These are phyloP conservation scores for Encephalitozoon intestinalis DNA, from an alignment of 371 early-diverging fungal genomes.

Conservation along the genomic window DNA sequence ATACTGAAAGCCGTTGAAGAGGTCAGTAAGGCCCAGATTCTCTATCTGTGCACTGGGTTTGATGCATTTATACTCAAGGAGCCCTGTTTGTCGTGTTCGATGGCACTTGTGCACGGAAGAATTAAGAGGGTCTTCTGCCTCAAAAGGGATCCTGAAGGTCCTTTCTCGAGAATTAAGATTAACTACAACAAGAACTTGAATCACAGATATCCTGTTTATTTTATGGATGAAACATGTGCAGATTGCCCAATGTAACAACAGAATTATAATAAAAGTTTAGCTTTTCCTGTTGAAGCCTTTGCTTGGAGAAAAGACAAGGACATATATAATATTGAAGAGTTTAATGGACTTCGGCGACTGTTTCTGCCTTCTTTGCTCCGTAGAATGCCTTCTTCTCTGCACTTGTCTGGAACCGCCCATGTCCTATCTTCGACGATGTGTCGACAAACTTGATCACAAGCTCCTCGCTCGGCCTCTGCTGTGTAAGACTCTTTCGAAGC, in stretches of 20 bases:
- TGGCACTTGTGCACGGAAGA: conserved; percentile 54
- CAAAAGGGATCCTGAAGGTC: background rate
- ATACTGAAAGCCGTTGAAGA: conserved; percentile 24
- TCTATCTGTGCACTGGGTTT: conserved; percentile 51
- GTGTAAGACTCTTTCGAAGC: conserved; percentile 92
- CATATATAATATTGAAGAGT: conserved; percentile 27
- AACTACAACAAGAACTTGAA: conserved; percentile 41
- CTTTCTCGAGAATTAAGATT: conserved; percentile 22
- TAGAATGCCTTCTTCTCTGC: conserved; percentile 90
- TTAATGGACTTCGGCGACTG: conserved; percentile 52
- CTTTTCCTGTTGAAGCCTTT: background rate
- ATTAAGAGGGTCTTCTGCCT: conserved; percentile 40
- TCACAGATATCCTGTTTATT: conserved; percentile 48
- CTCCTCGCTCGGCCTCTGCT: conserved; percentile 86
- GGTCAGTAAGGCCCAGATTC: conserved; percentile 7
- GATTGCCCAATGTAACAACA: background rate
- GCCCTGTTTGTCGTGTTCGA: conserved; percentile 53
- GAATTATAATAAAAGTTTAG: background rate
- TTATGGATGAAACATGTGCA: background rate
- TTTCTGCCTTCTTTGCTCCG: conserved; percentile 63
- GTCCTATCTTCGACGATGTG: conserved; percentile 98
- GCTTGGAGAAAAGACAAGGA: background rate
- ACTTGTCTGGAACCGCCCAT: conserved; percentile 98
- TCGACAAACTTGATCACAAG: conserved; percentile 91
- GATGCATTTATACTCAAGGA: conserved; percentile 40